phyloP scores from a whole-genome alignment of 352 stramenopile genomes.

The Thalassiosira hispida region DNA sequence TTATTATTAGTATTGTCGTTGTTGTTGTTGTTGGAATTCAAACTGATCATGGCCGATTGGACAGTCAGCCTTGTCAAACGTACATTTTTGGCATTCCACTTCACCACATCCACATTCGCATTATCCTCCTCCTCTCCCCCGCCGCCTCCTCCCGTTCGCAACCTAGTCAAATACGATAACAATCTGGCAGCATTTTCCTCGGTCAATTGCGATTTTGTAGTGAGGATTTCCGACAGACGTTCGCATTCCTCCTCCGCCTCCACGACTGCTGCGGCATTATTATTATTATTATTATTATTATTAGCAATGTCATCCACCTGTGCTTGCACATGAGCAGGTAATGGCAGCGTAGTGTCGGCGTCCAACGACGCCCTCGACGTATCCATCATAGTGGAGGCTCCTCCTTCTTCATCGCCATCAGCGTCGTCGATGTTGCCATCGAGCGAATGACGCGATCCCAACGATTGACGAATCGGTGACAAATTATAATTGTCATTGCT shows the following conservation, averaged over 20 bases:
- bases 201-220: not conserved
- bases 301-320: not conserved
- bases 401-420: too few species aligned
- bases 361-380: not conserved
- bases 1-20: not conserved
- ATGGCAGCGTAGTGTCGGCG: not conserved
- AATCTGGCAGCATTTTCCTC: not conserved
- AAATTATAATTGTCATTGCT: too few species aligned
- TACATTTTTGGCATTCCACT: conserved; percentile 5
- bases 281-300: too few species aligned
- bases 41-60: conserved; percentile 3
- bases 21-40: not conserved
- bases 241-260: not conserved
- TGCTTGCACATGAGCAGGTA: not conserved
- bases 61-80: not conserved
- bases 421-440: too few species aligned
- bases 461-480: too few species aligned
- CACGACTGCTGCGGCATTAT: not conserved
- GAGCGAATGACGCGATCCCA: too few species aligned
- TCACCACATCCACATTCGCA: not conserved
- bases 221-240: not conserved
- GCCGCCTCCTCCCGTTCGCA: not conserved
- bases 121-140: not conserved
- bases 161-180: not conserved
- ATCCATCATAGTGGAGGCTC: too few species aligned